Percentiles rank a stretch among this genome's conserved stretches.
Evolutionary conservation across 1,139 yeast genomes (phyloP).

Genomic region (Geotrichum siamense): DNA sequence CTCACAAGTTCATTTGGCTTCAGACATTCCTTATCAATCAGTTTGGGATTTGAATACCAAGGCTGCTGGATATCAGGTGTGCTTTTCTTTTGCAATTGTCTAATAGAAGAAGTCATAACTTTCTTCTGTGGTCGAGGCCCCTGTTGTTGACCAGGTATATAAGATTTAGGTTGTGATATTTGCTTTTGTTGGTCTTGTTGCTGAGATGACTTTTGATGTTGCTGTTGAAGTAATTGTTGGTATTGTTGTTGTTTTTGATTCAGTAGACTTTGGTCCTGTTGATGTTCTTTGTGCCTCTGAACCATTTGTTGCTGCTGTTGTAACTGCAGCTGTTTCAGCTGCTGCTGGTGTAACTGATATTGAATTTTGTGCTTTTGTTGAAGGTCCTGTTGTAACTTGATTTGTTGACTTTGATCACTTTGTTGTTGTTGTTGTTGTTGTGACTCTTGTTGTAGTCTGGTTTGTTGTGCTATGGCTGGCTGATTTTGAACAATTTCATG

Average conservation of each 20-base stretch:
- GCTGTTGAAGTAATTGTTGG: neutral
- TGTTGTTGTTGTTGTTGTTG: neutral
- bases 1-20: slow-evolving; percentile 25
- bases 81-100: slow-evolving; percentile 12
- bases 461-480: too few species aligned
- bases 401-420: neutral
- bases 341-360: slow-evolving; percentile 2
- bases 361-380: slow-evolving; percentile 1
- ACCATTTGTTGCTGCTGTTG: slow-evolving; percentile 1
- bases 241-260: slow-evolving; percentile 1
- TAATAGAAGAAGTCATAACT: slow-evolving; percentile 11
- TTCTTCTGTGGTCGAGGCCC: slow-evolving; percentile 4
- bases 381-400: neutral
- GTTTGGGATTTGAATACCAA: slow-evolving; percentile 20
- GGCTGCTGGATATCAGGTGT: slow-evolving; percentile 18
- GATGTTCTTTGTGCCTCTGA: neutral
- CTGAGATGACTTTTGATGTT: neutral
- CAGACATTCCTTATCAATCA: slow-evolving; percentile 18
- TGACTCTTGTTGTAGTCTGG: neutral
- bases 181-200: neutral
- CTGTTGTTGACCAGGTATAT: neutral
- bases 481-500: neutral
- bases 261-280: neutral
- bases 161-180: neutral
- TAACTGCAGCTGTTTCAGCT: slow-evolving; percentile 3